Base-by-base conservation (phyloP, 805 yeast species). In the Wickerhamiella bombiphila region DNA sequence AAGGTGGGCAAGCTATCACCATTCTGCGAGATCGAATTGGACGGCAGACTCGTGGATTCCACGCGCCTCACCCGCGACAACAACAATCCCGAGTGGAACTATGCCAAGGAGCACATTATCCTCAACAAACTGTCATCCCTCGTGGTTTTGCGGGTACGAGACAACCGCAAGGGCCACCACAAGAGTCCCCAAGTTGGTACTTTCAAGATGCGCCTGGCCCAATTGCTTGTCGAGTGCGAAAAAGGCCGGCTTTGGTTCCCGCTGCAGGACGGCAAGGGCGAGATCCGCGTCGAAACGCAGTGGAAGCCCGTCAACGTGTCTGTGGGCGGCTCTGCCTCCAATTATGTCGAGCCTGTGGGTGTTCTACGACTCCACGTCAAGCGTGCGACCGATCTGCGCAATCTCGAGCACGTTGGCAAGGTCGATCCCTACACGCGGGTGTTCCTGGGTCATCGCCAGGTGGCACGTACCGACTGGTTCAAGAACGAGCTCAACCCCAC, bases 281-380 rank as follows among this genome's bases (percentile, higher is more conserved):
- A 79, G 48, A 65, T 81, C 29, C 71, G 74, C 47, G 55, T 91
- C 40, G 59, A 69, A 3, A 72, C 91, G 21, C 59, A 64, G 37
- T 91, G 95, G 95, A 83, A 78, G 58, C 88, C 97, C 6, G 94
- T 86, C 36, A 73, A 68, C 21, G 60, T 88, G 51, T 58, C 66
- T 17, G 31, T 40, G 8, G 72, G 75, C 37, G 79, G 78, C 14
- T 59, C 74, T 29, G 81, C 83, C 43, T 73, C 76, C 48, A 91
- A 88, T 36, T 88, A 85, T 61, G 73, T 83, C n/a, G 83, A 83
- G 41, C 98, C 98, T 35, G 77, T 88, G 54, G 98, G 99, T 55
- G 88, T 80, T 24, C 68, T 86, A 4, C 74, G 96, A 53, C 65
- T 91, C 41, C 51, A 55, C 35, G 58, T 91, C 42, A 71, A 70